phyloP scores from a whole-genome alignment of 352 stramenopile genomes.

The Thraustochytrium sp. region DNA sequence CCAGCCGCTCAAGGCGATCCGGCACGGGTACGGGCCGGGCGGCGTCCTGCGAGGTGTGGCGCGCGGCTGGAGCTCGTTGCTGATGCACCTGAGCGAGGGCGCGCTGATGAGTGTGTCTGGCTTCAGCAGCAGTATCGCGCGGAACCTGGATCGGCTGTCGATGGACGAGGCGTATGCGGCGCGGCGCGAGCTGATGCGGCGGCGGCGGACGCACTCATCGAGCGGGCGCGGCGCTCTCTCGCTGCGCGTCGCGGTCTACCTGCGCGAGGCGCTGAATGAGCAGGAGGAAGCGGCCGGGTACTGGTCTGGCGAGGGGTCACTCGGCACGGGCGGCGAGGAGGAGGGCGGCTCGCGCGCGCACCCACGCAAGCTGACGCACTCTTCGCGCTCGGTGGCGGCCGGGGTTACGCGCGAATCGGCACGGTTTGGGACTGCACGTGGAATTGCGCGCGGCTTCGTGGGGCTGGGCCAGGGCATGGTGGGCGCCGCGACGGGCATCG shows the following conservation, averaged over 20 bases:
- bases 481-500: constrained; percentile 23
- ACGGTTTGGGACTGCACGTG: background rate
- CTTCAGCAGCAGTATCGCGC: constrained; percentile 23
- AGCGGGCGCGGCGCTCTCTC: background rate
- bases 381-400: background rate
- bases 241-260: background rate
- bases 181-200: constrained; percentile 18
- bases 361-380: background rate
- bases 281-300: background rate
- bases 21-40: constrained; percentile 26
- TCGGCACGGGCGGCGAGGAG: background rate
- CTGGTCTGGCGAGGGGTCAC: background rate
- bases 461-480: constrained; percentile 7
- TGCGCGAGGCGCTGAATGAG: background rate
- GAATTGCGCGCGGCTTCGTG: background rate
- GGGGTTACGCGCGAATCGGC: background rate
- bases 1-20: constrained; percentile 21
- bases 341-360: background rate
- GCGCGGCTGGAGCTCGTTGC: constrained; percentile 31
- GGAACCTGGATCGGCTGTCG: constrained; percentile 25
- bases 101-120: constrained; percentile 16
- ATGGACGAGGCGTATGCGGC: constrained; percentile 14
- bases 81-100: constrained; percentile 30
- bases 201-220: constrained; percentile 5
- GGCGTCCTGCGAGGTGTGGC: constrained; percentile 17